phyloP scores from a whole-genome alignment of 371 early-diverging fungal genomes.

The Synchytrium microbalum region DNA sequence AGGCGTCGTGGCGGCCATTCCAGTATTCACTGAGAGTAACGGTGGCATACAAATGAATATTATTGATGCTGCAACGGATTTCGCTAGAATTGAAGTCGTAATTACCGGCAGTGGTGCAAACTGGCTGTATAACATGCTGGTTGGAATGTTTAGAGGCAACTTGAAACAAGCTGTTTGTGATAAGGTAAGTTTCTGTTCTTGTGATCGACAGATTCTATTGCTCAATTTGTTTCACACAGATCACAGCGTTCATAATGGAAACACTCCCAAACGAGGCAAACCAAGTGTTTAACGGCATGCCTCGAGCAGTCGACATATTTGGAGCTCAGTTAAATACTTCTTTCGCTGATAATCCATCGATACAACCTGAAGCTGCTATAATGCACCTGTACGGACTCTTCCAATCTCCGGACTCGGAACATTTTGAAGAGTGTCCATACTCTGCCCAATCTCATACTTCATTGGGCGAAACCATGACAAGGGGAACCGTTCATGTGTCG shows the following conservation, averaged over 20 bases:
- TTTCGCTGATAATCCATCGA: neutral
- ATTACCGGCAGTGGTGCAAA: neutral
- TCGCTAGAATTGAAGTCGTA: neutral
- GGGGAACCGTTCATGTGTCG: neutral
- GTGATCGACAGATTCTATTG: too few species aligned
- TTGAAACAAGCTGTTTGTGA: neutral
- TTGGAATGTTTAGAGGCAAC: conserved; percentile 1
- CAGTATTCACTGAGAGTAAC: neutral
- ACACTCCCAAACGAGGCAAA: neutral
- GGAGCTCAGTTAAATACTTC: neutral
- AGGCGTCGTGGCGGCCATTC: neutral
- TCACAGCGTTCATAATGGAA: neutral
- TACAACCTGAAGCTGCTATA: neutral
- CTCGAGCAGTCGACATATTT: neutral
- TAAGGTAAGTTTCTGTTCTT: too few species aligned
- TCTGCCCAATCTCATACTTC: neutral
- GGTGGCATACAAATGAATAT: neutral
- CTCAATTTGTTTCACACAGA: too few species aligned
- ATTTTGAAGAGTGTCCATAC: conserved; percentile 3
- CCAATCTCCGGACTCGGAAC: neutral
- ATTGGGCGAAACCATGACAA: neutral
- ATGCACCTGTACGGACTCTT: neutral
- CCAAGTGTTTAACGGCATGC: neutral
- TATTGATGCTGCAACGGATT: neutral
- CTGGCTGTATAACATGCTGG: conserved; percentile 4